These are phyloP conservation scores for Ceratobasidium sp. DNA, from an alignment of 1,284 basidiomycete genomes.

Conservation along the genomic window DNA sequence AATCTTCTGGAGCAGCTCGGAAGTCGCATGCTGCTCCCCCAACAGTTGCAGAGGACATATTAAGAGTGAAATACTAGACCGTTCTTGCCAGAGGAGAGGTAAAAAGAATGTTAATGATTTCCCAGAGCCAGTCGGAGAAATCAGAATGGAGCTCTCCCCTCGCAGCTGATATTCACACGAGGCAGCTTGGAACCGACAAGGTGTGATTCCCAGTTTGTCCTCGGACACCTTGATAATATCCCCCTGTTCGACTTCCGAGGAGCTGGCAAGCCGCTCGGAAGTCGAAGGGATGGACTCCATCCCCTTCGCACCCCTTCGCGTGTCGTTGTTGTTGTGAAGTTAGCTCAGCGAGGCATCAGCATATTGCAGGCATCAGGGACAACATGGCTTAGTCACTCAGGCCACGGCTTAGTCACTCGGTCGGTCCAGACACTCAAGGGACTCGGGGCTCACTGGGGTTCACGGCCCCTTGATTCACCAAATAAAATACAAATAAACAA, in stretches of 20 bases:
- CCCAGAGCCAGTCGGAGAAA: slow-evolving; percentile 19
- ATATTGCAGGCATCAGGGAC: slow-evolving; percentile 9
- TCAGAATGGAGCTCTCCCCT: not conserved
- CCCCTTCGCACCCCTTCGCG: not conserved
- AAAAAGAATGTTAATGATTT: not conserved
- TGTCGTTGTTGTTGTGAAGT: not conserved
- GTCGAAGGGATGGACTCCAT: not conserved
- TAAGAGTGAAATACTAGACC: not conserved
- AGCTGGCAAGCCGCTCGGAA: not conserved
- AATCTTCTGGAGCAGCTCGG: not conserved
- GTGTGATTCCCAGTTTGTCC: not conserved
- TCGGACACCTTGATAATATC: not conserved
- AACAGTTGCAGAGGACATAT: slow-evolving; percentile 1
- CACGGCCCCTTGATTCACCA: not conserved
- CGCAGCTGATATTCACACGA: slow-evolving; percentile 6
- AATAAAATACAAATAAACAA: slow-evolving; percentile 15
- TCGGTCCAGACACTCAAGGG: not conserved
- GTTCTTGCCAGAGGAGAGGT: not conserved
- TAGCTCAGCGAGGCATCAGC: not conserved
- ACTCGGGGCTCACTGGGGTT: not conserved
- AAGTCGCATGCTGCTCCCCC: not conserved
- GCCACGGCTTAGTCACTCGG: slow-evolving; percentile 4
- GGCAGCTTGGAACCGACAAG: not conserved
- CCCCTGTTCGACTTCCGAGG: not conserved
- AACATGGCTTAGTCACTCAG: not conserved